Evolutionary conservation across 208 protist genomes (phyloP).

Genomic region (Leishmania tropica): DNA sequence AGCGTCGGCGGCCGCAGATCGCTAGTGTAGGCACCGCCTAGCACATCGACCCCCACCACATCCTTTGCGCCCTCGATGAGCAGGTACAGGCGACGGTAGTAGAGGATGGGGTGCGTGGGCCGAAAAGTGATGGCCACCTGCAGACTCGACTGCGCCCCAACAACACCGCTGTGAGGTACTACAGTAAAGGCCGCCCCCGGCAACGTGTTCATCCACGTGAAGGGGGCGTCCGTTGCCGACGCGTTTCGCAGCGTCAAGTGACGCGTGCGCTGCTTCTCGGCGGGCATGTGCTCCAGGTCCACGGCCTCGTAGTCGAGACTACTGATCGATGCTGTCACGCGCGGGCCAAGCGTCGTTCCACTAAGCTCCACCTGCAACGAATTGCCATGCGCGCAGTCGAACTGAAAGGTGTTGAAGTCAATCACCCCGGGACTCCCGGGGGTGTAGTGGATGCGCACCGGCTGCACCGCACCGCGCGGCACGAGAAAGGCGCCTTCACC

Average conservation of each 20-base stretch:
- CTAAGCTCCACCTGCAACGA: constrained; percentile 49
- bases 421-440: constrained; percentile 43
- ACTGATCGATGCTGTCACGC: constrained; percentile 51
- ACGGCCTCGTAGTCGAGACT: constrained; percentile 86
- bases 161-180: constrained; percentile 42
- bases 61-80: constrained; percentile 55
- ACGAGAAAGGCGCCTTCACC: constrained; percentile 40
- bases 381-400: constrained; percentile 70
- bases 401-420: constrained; percentile 42
- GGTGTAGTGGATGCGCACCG: constrained; percentile 55
- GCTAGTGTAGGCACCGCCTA: constrained; percentile 82
- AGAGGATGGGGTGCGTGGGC: constrained; percentile 80
- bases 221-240: constrained; percentile 26
- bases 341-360: constrained; percentile 51
- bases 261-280: constrained; percentile 35
- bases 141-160: constrained; percentile 50
- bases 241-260: constrained; percentile 57
- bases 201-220: constrained; percentile 24
- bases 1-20: constrained; percentile 67
- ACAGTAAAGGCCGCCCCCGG: constrained; percentile 77
- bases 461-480: constrained; percentile 43
- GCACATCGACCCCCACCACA: constrained; percentile 76
- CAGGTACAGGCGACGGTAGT: constrained; percentile 81
- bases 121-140: constrained; percentile 72
- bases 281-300: constrained; percentile 46